phyloP scores from a whole-genome alignment of 2,329 filamentous ascomycete genomes.

The Botrytis fabae region DNA sequence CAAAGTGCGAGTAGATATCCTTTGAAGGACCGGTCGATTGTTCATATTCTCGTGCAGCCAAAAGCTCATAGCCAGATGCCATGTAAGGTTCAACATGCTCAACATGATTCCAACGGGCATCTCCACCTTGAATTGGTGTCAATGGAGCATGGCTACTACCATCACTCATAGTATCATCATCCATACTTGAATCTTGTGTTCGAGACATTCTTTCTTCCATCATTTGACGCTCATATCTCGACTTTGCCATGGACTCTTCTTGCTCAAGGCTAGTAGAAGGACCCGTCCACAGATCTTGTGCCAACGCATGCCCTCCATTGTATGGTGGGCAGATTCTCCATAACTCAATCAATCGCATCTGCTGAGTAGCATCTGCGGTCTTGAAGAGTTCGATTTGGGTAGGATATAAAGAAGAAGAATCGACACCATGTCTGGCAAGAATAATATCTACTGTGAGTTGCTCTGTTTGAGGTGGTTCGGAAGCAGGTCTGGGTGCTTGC shows the following conservation, averaged over 20 bases:
- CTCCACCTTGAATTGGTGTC: constrained; percentile 51
- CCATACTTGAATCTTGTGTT: constrained; percentile 47
- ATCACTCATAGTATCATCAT: constrained; percentile 44
- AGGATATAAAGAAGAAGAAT: constrained; percentile 66
- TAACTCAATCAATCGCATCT: constrained; percentile 39
- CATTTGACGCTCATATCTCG: constrained; percentile 58
- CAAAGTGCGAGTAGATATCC: constrained; percentile 49
- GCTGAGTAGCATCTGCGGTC: constrained; percentile 70
- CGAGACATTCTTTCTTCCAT: constrained; percentile 45
- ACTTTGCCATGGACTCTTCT: constrained; percentile 55
- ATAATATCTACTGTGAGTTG: constrained; percentile 56
- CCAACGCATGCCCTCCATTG: constrained; percentile 55
- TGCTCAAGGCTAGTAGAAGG: constrained; percentile 54
- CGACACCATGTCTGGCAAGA: constrained; percentile 66
- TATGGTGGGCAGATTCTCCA: constrained; percentile 47
- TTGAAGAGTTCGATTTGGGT: constrained; percentile 79
- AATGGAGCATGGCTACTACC: constrained; percentile 42
- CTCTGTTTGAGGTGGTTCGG: constrained; percentile 52
- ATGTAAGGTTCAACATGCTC: constrained; percentile 67
- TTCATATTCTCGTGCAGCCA: constrained; percentile 65
- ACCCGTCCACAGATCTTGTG: constrained; percentile 59
- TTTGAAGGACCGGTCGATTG: constrained; percentile 46
- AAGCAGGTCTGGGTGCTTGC: constrained; percentile 49
- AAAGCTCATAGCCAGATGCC: constrained; percentile 72
- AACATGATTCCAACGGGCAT: constrained; percentile 52